Percentiles rank a stretch among this genome's conserved stretches.
phyloP scores from a whole-genome alignment of 2,329 filamentous ascomycete genomes.

The Pseudogymnoascus destructans region DNA sequence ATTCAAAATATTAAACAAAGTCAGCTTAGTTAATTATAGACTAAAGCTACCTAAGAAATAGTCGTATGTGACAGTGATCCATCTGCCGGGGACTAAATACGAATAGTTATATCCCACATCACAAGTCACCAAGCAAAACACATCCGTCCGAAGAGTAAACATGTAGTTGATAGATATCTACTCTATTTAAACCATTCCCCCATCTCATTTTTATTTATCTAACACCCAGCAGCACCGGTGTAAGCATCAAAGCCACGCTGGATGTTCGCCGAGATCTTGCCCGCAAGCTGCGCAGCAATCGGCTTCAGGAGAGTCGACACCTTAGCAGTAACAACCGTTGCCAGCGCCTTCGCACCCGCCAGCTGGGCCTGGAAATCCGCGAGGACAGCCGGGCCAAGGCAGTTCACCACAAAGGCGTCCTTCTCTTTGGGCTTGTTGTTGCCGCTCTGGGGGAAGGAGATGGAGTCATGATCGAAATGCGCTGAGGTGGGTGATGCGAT shows the following conservation, averaged over 20 bases:
- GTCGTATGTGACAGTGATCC: no score
- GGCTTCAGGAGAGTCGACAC: neutral
- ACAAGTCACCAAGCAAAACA: neutral
- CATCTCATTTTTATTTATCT: neutral
- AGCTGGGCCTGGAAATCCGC: neutral
- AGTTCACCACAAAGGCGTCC: neutral
- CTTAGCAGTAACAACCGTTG: neutral
- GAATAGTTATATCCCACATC: neutral
- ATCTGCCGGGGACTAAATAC: no score
- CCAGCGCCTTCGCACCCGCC: neutral
- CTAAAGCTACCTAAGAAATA: no score
- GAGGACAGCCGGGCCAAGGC: neutral
- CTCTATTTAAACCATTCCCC: neutral
- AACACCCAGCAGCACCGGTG: neutral
- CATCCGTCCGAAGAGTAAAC: neutral
- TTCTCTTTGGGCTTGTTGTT: constrained; percentile 18
- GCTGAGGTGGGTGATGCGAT: neutral
- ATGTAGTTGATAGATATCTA: constrained; percentile 1
- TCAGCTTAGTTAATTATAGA: no score
- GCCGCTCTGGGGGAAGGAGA: neutral
- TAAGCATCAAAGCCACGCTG: neutral
- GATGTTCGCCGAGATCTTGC: neutral
- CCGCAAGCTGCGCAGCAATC: neutral
- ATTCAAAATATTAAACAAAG: no score
- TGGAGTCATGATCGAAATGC: neutral